phyloP scores from a whole-genome alignment of 331 rosid species.

The Rosa hybrid region DNA sequence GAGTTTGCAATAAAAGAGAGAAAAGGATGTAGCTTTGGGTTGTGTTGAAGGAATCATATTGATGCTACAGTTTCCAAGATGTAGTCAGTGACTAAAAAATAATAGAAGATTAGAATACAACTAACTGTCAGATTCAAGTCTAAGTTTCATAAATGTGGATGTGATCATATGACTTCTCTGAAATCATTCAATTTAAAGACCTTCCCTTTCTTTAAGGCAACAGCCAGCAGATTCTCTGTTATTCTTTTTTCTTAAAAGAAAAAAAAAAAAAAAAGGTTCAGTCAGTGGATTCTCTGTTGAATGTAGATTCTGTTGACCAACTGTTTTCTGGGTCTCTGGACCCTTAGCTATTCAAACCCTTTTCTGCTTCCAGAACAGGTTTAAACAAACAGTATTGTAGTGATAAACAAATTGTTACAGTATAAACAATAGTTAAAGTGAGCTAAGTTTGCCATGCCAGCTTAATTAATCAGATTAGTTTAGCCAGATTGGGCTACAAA shows the following conservation, averaged over 20 bases:
- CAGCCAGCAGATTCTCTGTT: slow-evolving; percentile 18
- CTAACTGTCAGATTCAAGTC: slow-evolving; percentile 15
- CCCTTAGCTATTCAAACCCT: background rate
- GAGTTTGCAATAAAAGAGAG: background rate
- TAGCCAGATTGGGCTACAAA: background rate
- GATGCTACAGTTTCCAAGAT: slow-evolving; percentile 26
- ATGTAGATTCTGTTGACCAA: slow-evolving; percentile 26
- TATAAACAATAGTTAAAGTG: background rate
- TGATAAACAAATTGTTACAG: background rate
- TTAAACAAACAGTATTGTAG: background rate
- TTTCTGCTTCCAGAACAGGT: background rate
- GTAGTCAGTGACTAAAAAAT: slow-evolving; percentile 14
- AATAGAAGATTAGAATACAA: slow-evolving; percentile 5
- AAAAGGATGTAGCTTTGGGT: slow-evolving; percentile 5
- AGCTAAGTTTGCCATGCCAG: background rate
- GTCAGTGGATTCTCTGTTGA: slow-evolving; percentile 16
- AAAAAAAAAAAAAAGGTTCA: background rate
- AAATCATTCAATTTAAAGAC: slow-evolving; percentile 5
- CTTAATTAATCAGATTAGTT: background rate
- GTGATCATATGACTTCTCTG: slow-evolving; percentile 14
- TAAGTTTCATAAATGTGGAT: slow-evolving; percentile 10
- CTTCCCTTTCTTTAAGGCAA: slow-evolving; percentile 15
- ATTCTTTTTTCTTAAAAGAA: background rate
- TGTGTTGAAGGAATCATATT: slow-evolving; percentile 23
- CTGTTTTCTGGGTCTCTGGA: background rate